Base-by-base conservation (phyloP, 495 filamentous ascomycete species). In the Penicillium fimorum region DNA sequence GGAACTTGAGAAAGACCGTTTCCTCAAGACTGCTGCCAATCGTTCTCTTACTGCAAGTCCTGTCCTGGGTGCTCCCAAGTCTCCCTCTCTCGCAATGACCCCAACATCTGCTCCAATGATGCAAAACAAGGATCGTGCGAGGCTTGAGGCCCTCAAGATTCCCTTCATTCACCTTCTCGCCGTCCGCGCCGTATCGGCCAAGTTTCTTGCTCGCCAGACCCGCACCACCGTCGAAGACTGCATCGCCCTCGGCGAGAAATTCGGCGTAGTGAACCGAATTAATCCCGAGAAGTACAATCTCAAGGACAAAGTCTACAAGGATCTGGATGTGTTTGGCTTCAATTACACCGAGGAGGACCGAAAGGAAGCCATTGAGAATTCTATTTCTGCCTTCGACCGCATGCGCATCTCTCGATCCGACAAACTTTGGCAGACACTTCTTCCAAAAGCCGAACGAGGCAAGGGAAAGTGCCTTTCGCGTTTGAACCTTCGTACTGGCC, bases 321-420 rank as follows among this genome's bases (percentile, higher is more conserved):
- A 96, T 55, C 76, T 96, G 29, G 88, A 96, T 65, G 81, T 91
- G 17, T 96, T 86, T 81, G 82, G 82, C 13, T 94, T 91, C 68
- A 76, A 80, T 7, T 94, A 92, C 67, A 75, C 76, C 15, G 81
- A 69, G 24, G 70, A 81, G 30, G 82, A 92, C 60, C 85, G 91
- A 25, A 78, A 91, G 63, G 77, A 79, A 12, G 92, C 89, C 12
- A 92, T 96, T 68, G 85, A 93, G 62, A 90, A 88, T 64, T 89
- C 91, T n/a, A 82, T 95, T 50, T 85, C 81, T 37, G 80, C 86
- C 24, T 96, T 88, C 62, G 92, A 96, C 75, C 84, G 87, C 52
- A 78, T 87, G 74, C 83, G 92, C 5, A 70, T 96, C n/a, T 81
- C 79, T 22, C 77, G 81, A 30, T 80, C 83, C 4, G 90, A 94